Base-by-base conservation (phyloP, 306 rosid species). In the Prunus persica region DNA sequence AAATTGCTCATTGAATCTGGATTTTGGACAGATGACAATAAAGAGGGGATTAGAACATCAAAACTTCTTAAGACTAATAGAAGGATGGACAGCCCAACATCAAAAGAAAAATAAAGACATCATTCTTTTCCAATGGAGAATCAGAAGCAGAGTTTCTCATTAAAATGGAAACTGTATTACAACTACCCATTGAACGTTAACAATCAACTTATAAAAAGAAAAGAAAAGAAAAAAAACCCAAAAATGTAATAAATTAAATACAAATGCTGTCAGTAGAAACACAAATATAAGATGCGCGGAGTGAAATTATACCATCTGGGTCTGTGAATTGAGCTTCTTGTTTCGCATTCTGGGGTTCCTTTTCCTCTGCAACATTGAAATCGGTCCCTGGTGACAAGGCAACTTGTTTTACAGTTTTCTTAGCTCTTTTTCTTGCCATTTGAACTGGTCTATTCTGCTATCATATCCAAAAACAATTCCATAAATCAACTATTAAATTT, bases 391-490 rank as follows among this genome's bases (percentile, higher is more conserved):
- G 74, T 24, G 80, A 80, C 22, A 84, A 46, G 55, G 63, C 57
- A 11, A 80, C 62, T 62, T 78, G 63, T 51, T 72, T 82, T 19
- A 63, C 84, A 0, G 75, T 66, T 84, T 66, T 89, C 73, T 72
- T 89, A 50, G 72, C 78, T 84, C 75, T 86, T 57, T 91, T 84
- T 78, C 75, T 85, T 24, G 86, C 84, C 98, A 93, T 93, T 25
- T 70, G 24, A 32, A 41, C 52, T 57, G 51, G 41, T 13, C 12
- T 3, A 22, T 6, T 30, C 11, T 51, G 3, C 22, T 22, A 19
- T 25, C 2, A 46, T 6, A 18, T 32, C 34, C 25, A 57, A 46
- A 56, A 20, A 55, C 2, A 19, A 55, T 3, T 6, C 8, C 24
- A 27, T 67, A 38, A 27, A 73, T 38, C 49, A 71, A 34, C 28